A percentile compares a stretch with the other conserved stretches of the same genome.
These are phyloP conservation scores for Globisporangium radiosum DNA, from an alignment of 352 stramenopile species.

Conservation along the genomic window DNA sequence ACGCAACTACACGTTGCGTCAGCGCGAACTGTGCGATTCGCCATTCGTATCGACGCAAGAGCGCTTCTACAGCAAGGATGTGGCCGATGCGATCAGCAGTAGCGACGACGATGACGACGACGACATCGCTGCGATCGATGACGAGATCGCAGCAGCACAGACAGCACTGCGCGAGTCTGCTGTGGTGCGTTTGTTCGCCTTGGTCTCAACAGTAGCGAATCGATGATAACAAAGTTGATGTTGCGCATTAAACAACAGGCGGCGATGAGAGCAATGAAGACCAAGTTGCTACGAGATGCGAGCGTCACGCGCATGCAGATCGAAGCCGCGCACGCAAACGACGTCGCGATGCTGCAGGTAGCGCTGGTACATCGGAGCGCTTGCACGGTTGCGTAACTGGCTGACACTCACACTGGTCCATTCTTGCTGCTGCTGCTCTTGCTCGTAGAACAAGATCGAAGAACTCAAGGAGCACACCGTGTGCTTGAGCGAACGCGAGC, in stretches of 20 bases:
- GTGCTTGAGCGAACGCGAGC: constrained; percentile 6
- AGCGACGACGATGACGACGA: not conserved
- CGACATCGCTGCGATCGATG: constrained; percentile 23
- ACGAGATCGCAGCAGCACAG: constrained; percentile 27
- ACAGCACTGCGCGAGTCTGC: constrained; percentile 25
- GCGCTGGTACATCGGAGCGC: too few relatives aligned
- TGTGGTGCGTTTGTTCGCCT: constrained; percentile 9
- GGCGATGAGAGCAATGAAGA: constrained; percentile 20
- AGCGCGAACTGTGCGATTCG: not conserved
- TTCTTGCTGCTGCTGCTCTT: not conserved
- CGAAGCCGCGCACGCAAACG: constrained; percentile 36
- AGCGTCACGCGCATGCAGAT: constrained; percentile 39
- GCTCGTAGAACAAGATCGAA: constrained; percentile 28
- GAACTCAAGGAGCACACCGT: constrained; percentile 24
- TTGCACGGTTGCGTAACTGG: too few relatives aligned
- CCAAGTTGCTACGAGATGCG: constrained; percentile 17
- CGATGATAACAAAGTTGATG: too few relatives aligned
- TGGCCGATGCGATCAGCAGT: not conserved
- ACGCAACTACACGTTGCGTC: not conserved
- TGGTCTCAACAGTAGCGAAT: too few relatives aligned
- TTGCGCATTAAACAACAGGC: constrained; percentile 6
- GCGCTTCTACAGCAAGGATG: not conserved
- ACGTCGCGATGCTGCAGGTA: constrained; percentile 38
- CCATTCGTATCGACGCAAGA: not conserved
- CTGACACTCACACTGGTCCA: too few relatives aligned